phyloP scores from a whole-genome alignment of 2,329 filamentous ascomycete genomes.

The Tolypocladium inflatum region DNA sequence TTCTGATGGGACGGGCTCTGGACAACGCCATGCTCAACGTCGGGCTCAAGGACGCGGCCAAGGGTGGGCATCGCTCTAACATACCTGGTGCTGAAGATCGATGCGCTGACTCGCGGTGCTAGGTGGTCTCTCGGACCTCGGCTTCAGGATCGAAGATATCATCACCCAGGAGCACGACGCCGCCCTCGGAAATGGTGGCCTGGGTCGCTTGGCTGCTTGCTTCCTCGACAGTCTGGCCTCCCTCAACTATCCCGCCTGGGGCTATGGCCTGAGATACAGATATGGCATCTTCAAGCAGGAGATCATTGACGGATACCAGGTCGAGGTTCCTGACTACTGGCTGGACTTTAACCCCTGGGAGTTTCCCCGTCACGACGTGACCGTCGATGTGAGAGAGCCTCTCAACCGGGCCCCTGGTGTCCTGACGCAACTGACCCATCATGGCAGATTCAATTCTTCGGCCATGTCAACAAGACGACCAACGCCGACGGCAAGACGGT shows the following conservation, averaged over 20 bases:
- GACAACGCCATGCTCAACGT: constrained; percentile 99
- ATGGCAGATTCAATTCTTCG: constrained; percentile 79
- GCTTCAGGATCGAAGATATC: constrained; percentile 94
- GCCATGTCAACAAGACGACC: constrained; percentile 64
- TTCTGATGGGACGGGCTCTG: constrained; percentile 90
- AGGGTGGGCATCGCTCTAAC: constrained; percentile 43
- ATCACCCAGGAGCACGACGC: constrained; percentile 94
- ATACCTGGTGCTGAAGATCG: too few species aligned
- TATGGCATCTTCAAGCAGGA: constrained; percentile 99
- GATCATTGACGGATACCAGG: constrained; percentile 95
- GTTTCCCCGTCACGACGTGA: constrained; percentile 90
- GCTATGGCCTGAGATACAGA: constrained; percentile 88
- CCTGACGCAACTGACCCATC: not conserved
- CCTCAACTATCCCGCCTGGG: constrained; percentile 93
- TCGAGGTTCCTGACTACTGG: constrained; percentile 98
- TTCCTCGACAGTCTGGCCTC: constrained; percentile 95
- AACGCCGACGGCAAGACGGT: constrained; percentile 69
- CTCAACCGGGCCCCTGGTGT: not conserved
- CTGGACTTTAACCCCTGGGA: constrained; percentile 99
- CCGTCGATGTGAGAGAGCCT: constrained; percentile 58
- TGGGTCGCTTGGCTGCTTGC: constrained; percentile 89
- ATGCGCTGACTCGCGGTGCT: not conserved
- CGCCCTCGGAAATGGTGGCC: constrained; percentile 88
- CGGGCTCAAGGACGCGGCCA: constrained; percentile 75
- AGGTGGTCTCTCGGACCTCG: constrained; percentile 82